Evolutionary conservation across 768 basidiomycete genomes (phyloP).

Genomic region (Podaxis sp.): DNA sequence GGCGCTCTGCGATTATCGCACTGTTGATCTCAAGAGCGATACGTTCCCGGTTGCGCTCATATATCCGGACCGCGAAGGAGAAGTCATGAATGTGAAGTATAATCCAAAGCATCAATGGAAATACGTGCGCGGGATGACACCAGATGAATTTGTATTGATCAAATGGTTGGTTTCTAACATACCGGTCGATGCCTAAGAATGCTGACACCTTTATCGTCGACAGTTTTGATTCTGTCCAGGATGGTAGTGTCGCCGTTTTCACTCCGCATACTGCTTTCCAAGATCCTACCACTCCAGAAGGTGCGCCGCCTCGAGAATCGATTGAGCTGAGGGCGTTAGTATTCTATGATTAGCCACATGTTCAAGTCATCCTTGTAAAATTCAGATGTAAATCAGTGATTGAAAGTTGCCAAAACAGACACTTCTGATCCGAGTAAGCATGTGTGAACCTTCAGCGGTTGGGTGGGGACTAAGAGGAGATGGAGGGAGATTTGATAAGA

Average conservation of each 20-base stretch:
- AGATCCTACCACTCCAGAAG: conserved; percentile 43
- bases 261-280: conserved; percentile 53
- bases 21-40: conserved; percentile 39
- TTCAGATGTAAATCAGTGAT: no score
- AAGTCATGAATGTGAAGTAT: conserved; percentile 46
- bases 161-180: conserved; percentile 42
- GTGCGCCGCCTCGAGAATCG: conserved; percentile 44
- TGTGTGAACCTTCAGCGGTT: no score
- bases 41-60: conserved; percentile 42
- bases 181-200: neutral
- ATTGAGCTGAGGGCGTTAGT: conserved; percentile 52
- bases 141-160: conserved; percentile 50
- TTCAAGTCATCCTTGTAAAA: no score
- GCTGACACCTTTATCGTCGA: neutral
- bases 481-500: no score
- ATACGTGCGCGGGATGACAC: conserved; percentile 44
- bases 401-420: no score
- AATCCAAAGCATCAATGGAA: conserved; percentile 52
- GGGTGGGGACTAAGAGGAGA: no score
- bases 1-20: conserved; percentile 40
- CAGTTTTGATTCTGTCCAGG: conserved; percentile 38
- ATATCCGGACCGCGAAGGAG: conserved; percentile 51
- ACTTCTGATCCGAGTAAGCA: no score
- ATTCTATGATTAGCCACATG: conserved; percentile 38
- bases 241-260: conserved; percentile 41